Evolutionary conservation across 2,329 filamentous ascomycete species (phyloP), one percentile per base, ranked within the genome.

Genomic region (Penicillium sp.): DNA sequence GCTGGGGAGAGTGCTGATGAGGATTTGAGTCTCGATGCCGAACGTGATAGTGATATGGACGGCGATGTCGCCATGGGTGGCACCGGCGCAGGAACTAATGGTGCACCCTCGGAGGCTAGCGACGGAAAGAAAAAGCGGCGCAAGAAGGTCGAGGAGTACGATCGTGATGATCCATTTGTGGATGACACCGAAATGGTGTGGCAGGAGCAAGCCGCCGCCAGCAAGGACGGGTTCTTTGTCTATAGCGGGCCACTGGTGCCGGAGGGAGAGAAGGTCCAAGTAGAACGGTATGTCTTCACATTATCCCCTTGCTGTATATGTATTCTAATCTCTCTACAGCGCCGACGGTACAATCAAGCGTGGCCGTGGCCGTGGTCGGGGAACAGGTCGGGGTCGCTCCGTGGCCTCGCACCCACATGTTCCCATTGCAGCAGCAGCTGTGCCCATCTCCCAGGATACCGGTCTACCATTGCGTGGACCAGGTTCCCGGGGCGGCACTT

Each of bases 181-280:
- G 94, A 99, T 67, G 94, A 99, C 69, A 95, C 91, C 1, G 94
- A 99, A 71, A 74, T 97, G 68, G 81, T 95, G 0, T 97, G 93
- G 93, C 91, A 97, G 74, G 91, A 96, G 67, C 90, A 96, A 70
- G 93, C 93, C 7, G 91, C 93, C 4, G 92, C 94, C 43, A 93
- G 90, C 62, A 90, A 93, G 64, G 94, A 97, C 70, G 94, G 94
- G 1, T 99, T 97, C 78, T 99, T 97, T 70, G 94, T 99, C 1
- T 99, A 97, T 74, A 95, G 90, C 57, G 94, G 94, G 3, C 93
- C 93, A 8, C 78, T 99, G 43, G 84, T 97, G 19, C 89, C 89
- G 5, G 91, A 96, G 73, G 89, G 87, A 19, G 89, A 96, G 75
- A 93, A 94, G 74, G 79, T 84, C 38, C 75, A 81, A 51, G 78